Base-by-base conservation (phyloP, 2,329 filamentous ascomycete genomes). In the Myriosclerotinia duriaeana region DNA sequence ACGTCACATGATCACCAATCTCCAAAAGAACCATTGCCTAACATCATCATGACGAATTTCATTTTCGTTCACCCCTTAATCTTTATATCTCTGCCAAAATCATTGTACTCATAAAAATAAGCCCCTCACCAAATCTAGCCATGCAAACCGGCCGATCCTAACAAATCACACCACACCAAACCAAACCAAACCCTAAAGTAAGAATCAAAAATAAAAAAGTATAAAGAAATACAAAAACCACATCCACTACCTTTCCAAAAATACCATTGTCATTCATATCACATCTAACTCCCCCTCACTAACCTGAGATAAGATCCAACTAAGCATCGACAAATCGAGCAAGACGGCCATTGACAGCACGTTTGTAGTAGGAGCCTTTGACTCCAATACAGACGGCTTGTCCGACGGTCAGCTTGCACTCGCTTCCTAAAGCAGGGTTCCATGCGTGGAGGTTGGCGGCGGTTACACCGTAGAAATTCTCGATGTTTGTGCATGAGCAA, bases 391-490 rank as follows among this genome's bases (percentile, higher is more conserved):
- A 76, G 52, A 72, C 70, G 9, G 73, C 73, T 40, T 73, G 68
- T 5, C 71, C 71, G 8, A 64, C 56, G 66, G 69, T 68, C 22
- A 78, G 71, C 12, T 71, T 69, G 65, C 77, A 78, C 38, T 70
- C 68, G 15, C 53, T 64, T 7, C 72, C 71, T 17, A 76, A 70
- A 26, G 70, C 70, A 6, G 77, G 76, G 66, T 79, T 77, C 76
- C 77, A 77, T 56, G 67, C 50, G 26, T 72, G 54, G 2, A 76
- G 68, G 9, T 76, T 64, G 5, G 68, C 65, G 12, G 74, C 55
- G 2, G 67, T 69, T 61, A 76, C 70, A 40, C 65, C 59, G 42
- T 72, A 72, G 15, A 58, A 59, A n/a, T 52, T 15, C n/a, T 66
- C 65, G 40, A 75, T 71, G 26, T 30, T 64, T 6, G 44, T 38